A percentile compares a stretch with the other conserved stretches of the same genome.
These are phyloP conservation scores for Coffea humblotiana DNA, from an alignment of 305 asterid genomes.

Conservation along the genomic window DNA sequence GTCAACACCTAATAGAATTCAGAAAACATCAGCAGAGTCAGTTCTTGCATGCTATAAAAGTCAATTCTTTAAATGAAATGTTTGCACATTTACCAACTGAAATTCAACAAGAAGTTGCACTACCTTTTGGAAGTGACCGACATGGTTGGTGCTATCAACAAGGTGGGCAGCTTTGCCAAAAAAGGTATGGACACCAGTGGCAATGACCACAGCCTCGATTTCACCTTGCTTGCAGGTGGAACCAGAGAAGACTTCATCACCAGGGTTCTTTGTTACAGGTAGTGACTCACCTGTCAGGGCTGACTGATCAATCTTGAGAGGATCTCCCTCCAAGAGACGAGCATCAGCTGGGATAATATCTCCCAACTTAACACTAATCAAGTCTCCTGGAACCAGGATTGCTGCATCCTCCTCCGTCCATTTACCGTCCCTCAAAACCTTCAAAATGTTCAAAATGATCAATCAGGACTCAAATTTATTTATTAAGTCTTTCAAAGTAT, in stretches of 20 bases:
- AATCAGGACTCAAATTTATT: not conserved
- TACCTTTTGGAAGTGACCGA: constrained; percentile 86
- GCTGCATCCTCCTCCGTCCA: constrained; percentile 79
- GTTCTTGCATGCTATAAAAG: not conserved
- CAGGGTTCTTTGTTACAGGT: constrained; percentile 72
- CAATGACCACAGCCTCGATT: constrained; percentile 75
- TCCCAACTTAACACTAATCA: constrained; percentile 74
- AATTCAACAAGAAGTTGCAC: not conserved
- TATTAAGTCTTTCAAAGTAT: not conserved
- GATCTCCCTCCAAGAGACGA: constrained; percentile 81
- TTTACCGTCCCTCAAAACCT: constrained; percentile 80
- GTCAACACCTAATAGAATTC: constrained; percentile 55
- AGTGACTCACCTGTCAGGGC: constrained; percentile 78
- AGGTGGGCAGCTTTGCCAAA: constrained; percentile 91
- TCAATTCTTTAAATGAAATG: not conserved
- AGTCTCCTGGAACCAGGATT: constrained; percentile 77
- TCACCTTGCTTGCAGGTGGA: constrained; percentile 93
- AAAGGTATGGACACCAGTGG: constrained; percentile 88
- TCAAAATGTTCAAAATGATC: not conserved
- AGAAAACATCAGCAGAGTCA: not conserved
- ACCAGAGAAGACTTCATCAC: constrained; percentile 73
- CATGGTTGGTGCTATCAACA: constrained; percentile 81
- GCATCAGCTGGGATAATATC: constrained; percentile 83
- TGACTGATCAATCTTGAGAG: constrained; percentile 73
- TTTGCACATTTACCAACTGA: not conserved